Base-by-base conservation (phyloP, 768 basidiomycete species). In the Lentinula detonsa region DNA sequence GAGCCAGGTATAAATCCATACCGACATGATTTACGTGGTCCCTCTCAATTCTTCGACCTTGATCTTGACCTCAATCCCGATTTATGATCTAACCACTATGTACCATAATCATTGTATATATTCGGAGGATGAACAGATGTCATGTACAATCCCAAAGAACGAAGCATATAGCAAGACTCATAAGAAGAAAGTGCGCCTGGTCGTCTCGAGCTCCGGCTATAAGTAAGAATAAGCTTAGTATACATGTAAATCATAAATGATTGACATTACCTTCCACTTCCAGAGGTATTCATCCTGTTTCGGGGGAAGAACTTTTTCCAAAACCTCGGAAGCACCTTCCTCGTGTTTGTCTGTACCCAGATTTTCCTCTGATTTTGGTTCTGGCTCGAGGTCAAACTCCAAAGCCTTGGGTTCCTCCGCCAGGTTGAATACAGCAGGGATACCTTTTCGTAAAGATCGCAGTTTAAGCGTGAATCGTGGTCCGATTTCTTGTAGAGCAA, bases 401-500 rank as follows among this genome's bases (percentile, higher is more conserved):
- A 90, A 68, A 23, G 82, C 75, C 64, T 80, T 76, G 1, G 85
- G 78, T n/a, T 79, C 77, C 63, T 88, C 84, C 31, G 88, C 86
- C 68, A 86, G 78, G 65, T 83, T 80, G 64, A 81, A 81, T 31
- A 95, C 92, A 4, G 90, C 87, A 1, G 95, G 95, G 21, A 95
- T 77, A 9, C 93, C 95, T 66, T 90, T 94, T 70, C 89, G 87
- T 61, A 99, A 74, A 80, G 88, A 97, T 42, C 88, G 81, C 60
- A 99, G 78, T 74, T 98, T 98, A 10, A 98, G 80, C 0, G 97
- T 98, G 70, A 99, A 97, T 35, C 96, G 86, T 6, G 97, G 97
- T 1, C 97, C 97, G 64, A 99, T 99, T 74, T 99, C 97, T 71
- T 99, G 97, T 34, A 99, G 74, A 6, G 90, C 85, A 8, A 96